These are phyloP conservation scores for Chlorella sp. DNA, from an alignment of 139 green algal genomes.

Conservation along the genomic window DNA sequence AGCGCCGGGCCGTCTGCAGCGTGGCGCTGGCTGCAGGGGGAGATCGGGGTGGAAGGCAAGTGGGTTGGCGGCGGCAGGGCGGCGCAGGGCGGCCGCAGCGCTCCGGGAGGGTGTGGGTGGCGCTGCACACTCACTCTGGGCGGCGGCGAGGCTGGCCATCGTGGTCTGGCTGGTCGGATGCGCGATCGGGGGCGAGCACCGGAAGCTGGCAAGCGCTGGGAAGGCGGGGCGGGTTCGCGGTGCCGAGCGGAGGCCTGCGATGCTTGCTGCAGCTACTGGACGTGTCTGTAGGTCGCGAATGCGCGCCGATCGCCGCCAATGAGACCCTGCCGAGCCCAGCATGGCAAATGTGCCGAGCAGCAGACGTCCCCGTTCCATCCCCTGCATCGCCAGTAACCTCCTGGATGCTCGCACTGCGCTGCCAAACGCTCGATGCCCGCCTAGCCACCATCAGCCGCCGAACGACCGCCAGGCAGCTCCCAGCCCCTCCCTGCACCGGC, in stretches of 20 bases:
- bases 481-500: background rate
- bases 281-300: too few species aligned
- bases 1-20: constrained; percentile 11
- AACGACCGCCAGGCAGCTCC: too few species aligned
- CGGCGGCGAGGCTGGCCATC: constrained; percentile 8
- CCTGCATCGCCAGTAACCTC: background rate
- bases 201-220: background rate
- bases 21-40: constrained; percentile 1
- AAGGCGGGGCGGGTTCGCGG: background rate
- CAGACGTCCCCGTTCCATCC: too few species aligned
- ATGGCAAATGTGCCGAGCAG: too few species aligned
- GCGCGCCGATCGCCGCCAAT: too few species aligned
- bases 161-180: background rate
- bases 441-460: background rate
- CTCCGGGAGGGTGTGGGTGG: background rate
- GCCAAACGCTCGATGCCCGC: background rate
- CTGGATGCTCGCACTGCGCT: background rate
- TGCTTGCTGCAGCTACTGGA: too few species aligned
- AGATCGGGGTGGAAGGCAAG: background rate
- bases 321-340: too few species aligned
- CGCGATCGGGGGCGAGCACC: too few species aligned
- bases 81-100: background rate
- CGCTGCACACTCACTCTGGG: background rate
- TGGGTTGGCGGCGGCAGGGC: background rate
- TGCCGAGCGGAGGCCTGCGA: too few species aligned